phyloP scores from a whole-genome alignment of 23 red algal species.

The Chondrus crispus region DNA sequence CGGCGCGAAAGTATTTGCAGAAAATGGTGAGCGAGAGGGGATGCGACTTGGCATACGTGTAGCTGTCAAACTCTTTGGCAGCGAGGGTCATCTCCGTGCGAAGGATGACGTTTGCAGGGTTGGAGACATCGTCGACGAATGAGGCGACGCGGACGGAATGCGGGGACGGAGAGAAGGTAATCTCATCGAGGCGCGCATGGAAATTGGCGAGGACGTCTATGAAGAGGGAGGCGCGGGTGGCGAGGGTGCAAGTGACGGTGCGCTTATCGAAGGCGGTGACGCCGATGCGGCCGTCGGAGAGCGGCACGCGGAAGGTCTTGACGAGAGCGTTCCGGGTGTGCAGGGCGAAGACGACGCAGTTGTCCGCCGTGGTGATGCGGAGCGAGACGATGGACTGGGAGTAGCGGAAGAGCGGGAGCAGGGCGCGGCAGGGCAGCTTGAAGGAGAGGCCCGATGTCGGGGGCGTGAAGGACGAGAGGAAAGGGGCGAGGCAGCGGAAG shows the following conservation, averaged over 20 bases:
- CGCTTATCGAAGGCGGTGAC: background rate
- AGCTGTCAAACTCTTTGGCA: background rate
- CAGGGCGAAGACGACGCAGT: background rate
- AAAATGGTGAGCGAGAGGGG: background rate
- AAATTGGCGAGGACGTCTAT: conserved; percentile 22
- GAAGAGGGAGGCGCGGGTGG: background rate
- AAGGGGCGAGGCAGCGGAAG: background rate
- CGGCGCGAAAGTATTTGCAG: conserved; percentile 23
- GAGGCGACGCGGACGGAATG: conserved; percentile 9
- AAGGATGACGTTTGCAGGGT: conserved; percentile 37
- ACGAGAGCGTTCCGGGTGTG: background rate
- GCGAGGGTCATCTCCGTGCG: conserved; percentile 42
- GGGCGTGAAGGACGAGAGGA: background rate
- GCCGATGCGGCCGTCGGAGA: conserved; percentile 22
- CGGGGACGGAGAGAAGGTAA: conserved; percentile 5
- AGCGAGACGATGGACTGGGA: conserved; percentile 12
- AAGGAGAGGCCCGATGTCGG: background rate
- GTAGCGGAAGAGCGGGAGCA: conserved; percentile 16
- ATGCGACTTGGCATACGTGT: background rate
- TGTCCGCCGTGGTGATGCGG: background rate
- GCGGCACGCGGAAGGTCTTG: conserved; percentile 25
- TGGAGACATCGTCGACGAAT: conserved; percentile 31
- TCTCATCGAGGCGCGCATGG: conserved; percentile 30
- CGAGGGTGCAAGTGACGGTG: background rate
- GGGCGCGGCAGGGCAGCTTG: conserved; percentile 20